Percentiles rank a stretch among this genome's conserved stretches.
These are phyloP conservation scores for Trichoderma afroharzianum DNA, from an alignment of 2,329 filamentous ascomycete genomes.

Conservation along the genomic window DNA sequence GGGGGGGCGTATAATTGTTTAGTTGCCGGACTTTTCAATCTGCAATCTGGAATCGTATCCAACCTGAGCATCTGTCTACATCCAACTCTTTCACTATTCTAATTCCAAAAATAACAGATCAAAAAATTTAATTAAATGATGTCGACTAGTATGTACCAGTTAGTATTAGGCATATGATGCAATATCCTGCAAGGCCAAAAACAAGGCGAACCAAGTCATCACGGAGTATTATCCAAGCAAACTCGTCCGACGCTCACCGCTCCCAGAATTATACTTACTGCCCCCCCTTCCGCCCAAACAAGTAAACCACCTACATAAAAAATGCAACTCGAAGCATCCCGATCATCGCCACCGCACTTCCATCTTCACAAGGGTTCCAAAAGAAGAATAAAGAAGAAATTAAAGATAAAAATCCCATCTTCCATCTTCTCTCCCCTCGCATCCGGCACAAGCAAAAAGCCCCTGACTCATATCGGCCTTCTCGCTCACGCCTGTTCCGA, in stretches of 20 bases:
- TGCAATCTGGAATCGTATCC: not conserved
- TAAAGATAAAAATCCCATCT: not conserved
- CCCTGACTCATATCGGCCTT: slow-evolving; percentile 5
- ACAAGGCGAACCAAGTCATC: not conserved
- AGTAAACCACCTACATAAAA: not conserved
- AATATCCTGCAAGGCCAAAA: not conserved
- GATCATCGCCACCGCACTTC: not conserved
- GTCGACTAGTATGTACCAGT: not conserved
- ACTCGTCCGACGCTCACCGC: not conserved
- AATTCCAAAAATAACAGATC: not conserved
- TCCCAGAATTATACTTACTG: not conserved
- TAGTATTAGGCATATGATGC: not conserved
- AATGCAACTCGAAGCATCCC: not conserved
- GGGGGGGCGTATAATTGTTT: not conserved
- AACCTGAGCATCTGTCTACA: not conserved
- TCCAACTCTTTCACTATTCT: not conserved
- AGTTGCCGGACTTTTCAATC: not conserved
- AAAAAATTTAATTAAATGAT: not conserved
- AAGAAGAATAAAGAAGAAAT: not conserved
- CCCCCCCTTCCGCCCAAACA: not conserved
- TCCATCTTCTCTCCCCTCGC: not conserved
- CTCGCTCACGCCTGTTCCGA: not conserved
- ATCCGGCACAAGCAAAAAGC: not conserved
- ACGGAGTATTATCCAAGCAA: not conserved
- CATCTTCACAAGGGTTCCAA: not conserved